phyloP scores from a whole-genome alignment of 2,329 filamentous ascomycete species.

The Hypomyces rosellus region DNA sequence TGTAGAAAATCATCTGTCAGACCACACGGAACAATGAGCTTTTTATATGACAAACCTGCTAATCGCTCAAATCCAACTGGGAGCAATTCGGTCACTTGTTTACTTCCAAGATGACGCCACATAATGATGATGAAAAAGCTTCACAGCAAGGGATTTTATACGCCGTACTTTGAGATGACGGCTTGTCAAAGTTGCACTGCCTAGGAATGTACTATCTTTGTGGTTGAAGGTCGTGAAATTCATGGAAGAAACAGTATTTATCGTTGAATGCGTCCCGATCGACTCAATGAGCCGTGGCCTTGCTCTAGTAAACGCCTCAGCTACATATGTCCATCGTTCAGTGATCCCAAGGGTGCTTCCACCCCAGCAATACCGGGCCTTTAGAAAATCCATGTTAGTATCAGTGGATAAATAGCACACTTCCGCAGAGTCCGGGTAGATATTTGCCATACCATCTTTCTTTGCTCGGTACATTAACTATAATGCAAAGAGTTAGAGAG shows the following conservation, averaged over 20 bases:
- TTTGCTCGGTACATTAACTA: constrained; percentile 13
- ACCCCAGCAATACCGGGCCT: constrained; percentile 10
- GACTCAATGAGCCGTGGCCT: neutral
- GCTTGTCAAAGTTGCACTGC: too few species aligned
- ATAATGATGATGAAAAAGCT: too few species aligned
- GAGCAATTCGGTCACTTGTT: too few species aligned
- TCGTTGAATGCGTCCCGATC: neutral
- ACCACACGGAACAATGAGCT: too few species aligned
- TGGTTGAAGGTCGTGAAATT: neutral
- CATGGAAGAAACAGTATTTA: neutral
- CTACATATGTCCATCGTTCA: neutral
- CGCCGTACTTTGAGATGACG: too few species aligned
- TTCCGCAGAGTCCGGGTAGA: neutral
- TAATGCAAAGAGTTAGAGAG: neutral
- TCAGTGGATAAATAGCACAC: neutral
- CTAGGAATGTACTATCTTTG: neutral
- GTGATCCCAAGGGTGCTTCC: constrained; percentile 13
- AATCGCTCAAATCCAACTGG: too few species aligned
- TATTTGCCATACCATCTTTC: constrained; percentile 8
- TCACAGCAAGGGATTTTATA: too few species aligned
- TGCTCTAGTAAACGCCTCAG: neutral
- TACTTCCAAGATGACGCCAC: too few species aligned
- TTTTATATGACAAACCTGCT: too few species aligned
- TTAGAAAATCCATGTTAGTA: neutral
- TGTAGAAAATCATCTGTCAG: too few species aligned